Percentiles rank a stretch among this genome's conserved stretches.
Evolutionary conservation across 805 yeast genomes (phyloP).

Genomic region (Metschnikowia reukaufii): DNA sequence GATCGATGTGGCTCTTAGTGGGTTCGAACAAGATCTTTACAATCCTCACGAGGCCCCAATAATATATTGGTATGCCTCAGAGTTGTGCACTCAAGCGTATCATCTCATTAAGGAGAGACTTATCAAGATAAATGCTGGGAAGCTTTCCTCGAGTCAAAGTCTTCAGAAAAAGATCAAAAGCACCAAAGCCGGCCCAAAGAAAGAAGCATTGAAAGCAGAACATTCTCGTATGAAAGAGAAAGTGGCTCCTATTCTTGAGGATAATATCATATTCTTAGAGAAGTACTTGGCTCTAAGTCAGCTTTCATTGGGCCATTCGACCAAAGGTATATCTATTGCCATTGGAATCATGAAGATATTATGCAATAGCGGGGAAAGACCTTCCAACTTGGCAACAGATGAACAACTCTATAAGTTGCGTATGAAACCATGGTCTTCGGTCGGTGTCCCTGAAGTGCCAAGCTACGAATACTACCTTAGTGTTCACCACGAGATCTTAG

Average conservation of each 20-base stretch:
- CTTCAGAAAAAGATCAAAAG: constrained; percentile 28
- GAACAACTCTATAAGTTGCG: constrained; percentile 46
- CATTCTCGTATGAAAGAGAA: constrained; percentile 30
- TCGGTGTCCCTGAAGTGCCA: constrained; percentile 75
- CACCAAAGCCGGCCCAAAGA: constrained; percentile 47
- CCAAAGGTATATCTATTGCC: constrained; percentile 22
- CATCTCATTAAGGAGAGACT: constrained; percentile 48
- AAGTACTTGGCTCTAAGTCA: constrained; percentile 22
- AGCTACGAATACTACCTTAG: constrained; percentile 37
- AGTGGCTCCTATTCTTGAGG: constrained; percentile 37
- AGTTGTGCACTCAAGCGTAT: constrained; percentile 40
- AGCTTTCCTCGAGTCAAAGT: constrained; percentile 6
- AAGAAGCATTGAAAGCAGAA: constrained; percentile 34
- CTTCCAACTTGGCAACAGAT: constrained; percentile 4
- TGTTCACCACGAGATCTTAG: background rate
- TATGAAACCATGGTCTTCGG: constrained; percentile 75
- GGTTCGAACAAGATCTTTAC: constrained; percentile 74
- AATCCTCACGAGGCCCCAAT: constrained; percentile 65
- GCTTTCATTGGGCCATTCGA: constrained; percentile 20
- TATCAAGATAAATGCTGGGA: constrained; percentile 28
- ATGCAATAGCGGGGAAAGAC: background rate
- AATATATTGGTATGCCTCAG: constrained; percentile 67
- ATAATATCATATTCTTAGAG: constrained; percentile 25
- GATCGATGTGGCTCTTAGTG: constrained; percentile 69
- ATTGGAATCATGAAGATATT: constrained; percentile 8